Evolutionary conservation across 345 rosid genomes (phyloP), one percentile per base, ranked within the genome.

Genomic region (Eucalyptus rudis): DNA sequence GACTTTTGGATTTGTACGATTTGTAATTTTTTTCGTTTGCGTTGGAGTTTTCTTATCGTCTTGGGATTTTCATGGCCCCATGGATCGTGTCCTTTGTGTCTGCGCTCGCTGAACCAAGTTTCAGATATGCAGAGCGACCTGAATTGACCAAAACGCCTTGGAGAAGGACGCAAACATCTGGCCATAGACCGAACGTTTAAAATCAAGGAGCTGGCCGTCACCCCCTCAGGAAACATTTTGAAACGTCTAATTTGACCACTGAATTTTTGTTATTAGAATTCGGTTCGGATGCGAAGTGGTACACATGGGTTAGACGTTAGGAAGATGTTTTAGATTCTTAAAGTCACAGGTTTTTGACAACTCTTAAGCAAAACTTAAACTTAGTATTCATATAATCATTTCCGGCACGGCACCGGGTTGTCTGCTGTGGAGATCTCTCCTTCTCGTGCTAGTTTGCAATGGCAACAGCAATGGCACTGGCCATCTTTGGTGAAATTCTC

Each of bases 1-100:
- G 4, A 52, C 0, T 52, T 52, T 19, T 52, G 5, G 5, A 20
- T 52, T 52, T 52, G 58, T 52, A 52, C 20, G 25, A 0, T 52
- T 52, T 52, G 58, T 19, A 52, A 19, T 52, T 52, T 52, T 52
- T 52, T 52, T 52, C 0, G 10, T 0, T 50, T 29, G 29, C 25
- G 56, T 51, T 27, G 58, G 87, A 49, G 58, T 19, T 51, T 86
- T 51, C 87, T 86, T n/a, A 76, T 76, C 84, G 47, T 76, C 84
- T 76, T 11, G 84, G 84, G 84, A 76, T 76, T 76, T 40, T 76
- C 84, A 11, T 22, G 84, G 47, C 16, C 84, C 47, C 29, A 19
- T 76, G 84, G 47, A 76, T 40, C 84, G 47, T 11, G 84, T 76
- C 47, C 84, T 76, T 40, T 20, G 84, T 11, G 47, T 20, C 84